Conservation (phyloP, 768 basidiomycete genomes). For the Tephrocybe sp. region DNA sequence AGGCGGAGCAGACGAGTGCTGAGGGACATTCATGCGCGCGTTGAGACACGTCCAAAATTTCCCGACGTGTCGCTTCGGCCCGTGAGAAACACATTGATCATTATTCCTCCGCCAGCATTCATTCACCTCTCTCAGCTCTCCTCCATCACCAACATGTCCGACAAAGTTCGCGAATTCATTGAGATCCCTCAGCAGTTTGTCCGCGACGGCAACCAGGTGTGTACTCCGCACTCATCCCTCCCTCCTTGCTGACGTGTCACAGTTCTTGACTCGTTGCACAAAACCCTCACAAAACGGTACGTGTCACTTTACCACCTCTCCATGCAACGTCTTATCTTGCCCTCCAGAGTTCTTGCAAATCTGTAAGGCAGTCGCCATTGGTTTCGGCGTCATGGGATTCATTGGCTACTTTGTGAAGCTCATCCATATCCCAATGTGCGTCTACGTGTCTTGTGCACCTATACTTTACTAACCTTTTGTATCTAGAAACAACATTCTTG, state of each 20-base stretch:
- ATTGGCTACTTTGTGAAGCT: constrained; percentile 99
- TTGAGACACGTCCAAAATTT: constrained; percentile 16
- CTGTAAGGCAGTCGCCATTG: constrained; percentile 94
- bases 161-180: constrained; percentile 86
- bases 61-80: constrained; percentile 2
- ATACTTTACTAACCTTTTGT: constrained; percentile 14
- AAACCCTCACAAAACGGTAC: constrained; percentile 95
- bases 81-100: constrained; percentile 29
- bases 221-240: constrained; percentile 18
- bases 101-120: constrained; percentile 31
- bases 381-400: constrained; percentile 99
- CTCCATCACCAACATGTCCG: constrained; percentile 65
- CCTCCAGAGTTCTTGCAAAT: constrained; percentile 88
- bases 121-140: constrained; percentile 4
- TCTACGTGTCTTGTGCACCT: constrained; percentile 19
- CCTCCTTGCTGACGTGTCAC: constrained; percentile 11
- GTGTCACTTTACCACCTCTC: constrained; percentile 13
- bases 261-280: constrained; percentile 98
- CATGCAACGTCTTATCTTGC: background rate
- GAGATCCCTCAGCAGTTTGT: constrained; percentile 92
- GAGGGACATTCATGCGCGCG: constrained; percentile 5
- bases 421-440: constrained; percentile 97
- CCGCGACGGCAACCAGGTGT: constrained; percentile 90
- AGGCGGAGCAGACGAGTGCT: constrained; percentile 36
- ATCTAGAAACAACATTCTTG: constrained; percentile 91